These are phyloP conservation scores for Thinopyrum obtusiflorum DNA, from an alignment of 202 grass and related monocot species.

Conservation along the genomic window DNA sequence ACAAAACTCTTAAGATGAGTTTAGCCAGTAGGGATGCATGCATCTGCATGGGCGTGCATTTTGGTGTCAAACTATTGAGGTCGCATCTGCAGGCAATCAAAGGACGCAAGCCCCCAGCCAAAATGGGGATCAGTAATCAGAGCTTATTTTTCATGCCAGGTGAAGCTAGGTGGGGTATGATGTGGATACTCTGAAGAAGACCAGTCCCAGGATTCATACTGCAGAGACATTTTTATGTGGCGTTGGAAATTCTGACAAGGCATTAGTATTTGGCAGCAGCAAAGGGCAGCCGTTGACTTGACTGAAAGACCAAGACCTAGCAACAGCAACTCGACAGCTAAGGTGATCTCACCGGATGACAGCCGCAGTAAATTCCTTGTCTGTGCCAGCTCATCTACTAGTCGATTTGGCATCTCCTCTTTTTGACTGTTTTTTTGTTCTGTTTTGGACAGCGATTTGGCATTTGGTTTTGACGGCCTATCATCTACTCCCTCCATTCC, in stretches of 20 bases:
- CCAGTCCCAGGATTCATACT: too few species aligned
- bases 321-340: slow-evolving; percentile 2
- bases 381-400: too few species aligned
- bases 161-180: background rate
- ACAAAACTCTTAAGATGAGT: background rate
- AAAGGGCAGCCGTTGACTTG: background rate
- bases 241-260: background rate
- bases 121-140: background rate
- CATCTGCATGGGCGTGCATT: background rate
- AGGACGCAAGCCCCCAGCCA: background rate
- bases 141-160: background rate
- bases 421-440: too few species aligned
- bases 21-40: background rate
- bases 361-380: too few species aligned
- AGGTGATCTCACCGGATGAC: background rate
- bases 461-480: too few species aligned
- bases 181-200: too few species aligned
- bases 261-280: background rate
- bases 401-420: too few species aligned
- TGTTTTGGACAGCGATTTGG: too few species aligned
- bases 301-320: background rate
- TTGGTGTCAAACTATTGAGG: background rate
- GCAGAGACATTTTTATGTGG: background rate
- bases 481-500: too few species aligned
- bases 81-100: background rate